Evolutionary conservation across 1,284 basidiomycete species (phyloP).

Genomic region (Trametes hirsuta): DNA sequence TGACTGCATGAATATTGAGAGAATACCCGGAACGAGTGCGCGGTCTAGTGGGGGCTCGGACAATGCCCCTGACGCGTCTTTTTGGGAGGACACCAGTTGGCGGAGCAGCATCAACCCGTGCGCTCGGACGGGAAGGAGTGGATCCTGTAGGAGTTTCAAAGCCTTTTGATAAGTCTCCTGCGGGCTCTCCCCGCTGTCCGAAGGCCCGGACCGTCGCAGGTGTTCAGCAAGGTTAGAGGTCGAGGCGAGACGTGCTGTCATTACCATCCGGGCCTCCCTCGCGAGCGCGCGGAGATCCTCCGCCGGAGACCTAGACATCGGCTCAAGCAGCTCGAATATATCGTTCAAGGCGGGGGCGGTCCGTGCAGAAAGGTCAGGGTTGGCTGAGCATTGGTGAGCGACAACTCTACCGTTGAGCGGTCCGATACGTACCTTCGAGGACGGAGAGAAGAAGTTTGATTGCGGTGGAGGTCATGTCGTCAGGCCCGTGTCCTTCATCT

Average conservation of each 20-base stretch:
- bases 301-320: constrained; percentile 50
- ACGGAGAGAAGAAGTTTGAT: constrained; percentile 79
- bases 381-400: constrained; percentile 47
- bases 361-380: constrained; percentile 66
- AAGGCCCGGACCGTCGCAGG: constrained; percentile 38
- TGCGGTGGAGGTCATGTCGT: constrained; percentile 76
- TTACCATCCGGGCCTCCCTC: constrained; percentile 79
- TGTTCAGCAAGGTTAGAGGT: constrained; percentile 42
- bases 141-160: constrained; percentile 87
- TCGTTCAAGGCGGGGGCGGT: constrained; percentile 69
- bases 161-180: constrained; percentile 85
- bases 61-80: constrained; percentile 26
- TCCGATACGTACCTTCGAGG: constrained; percentile 67
- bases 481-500: constrained; percentile 34
- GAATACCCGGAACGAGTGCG: constrained; percentile 79
- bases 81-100: constrained; percentile 60
- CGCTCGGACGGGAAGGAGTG: constrained; percentile 92
- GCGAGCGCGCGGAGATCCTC: constrained; percentile 60
- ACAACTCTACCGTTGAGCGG: not conserved
- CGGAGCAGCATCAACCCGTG: constrained; percentile 89
- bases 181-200: constrained; percentile 34
- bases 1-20: constrained; percentile 86
- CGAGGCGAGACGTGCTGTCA: constrained; percentile 75
- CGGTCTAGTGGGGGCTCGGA: constrained; percentile 44
- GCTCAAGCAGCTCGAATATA: constrained; percentile 70